Percentiles rank a stretch among this genome's conserved stretches.
Conservation (phyloP, 306 rosid species). For the Prosopis cineraria region DNA sequence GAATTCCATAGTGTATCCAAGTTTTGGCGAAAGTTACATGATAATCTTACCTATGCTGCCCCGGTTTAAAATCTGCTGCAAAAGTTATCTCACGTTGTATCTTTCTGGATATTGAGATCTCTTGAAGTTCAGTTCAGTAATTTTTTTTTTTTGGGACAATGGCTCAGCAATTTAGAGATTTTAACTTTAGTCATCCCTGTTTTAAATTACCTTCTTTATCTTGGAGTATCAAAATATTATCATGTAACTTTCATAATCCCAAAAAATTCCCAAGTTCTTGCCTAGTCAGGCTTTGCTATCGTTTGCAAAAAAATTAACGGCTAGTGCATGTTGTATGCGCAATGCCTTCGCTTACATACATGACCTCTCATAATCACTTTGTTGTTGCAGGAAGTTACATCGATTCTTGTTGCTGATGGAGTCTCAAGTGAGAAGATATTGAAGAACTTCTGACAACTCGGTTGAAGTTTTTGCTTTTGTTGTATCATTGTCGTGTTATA, state of each 20-base stretch:
- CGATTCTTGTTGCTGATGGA: constrained; percentile 85
- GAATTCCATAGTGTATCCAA: neutral
- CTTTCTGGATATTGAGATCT: neutral
- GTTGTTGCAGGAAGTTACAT: constrained; percentile 80
- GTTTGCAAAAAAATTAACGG: neutral
- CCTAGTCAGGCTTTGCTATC: neutral
- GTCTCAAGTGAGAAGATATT: constrained; percentile 83
- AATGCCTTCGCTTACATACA: constrained; percentile 5
- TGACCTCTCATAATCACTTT: constrained; percentile 2
- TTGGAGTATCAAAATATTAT: neutral
- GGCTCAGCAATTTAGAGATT: neutral
- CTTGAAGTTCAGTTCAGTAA: neutral
- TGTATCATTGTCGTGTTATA: constrained; percentile 50
- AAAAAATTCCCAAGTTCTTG: neutral
- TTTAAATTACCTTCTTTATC: neutral
- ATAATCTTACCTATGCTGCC: neutral
- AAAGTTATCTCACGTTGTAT: neutral
- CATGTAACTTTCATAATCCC: neutral
- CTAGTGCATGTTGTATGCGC: neutral
- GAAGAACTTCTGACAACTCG: constrained; percentile 69
- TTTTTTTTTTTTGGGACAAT: too few species aligned
- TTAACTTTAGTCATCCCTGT: neutral
- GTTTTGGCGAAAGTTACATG: neutral
- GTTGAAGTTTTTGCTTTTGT: constrained; percentile 37
- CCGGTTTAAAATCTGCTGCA: neutral